Percentiles rank a stretch among this genome's conserved stretches.
phyloP scores from a whole-genome alignment of 441 rosid genomes.

The Mallotus repandus region DNA sequence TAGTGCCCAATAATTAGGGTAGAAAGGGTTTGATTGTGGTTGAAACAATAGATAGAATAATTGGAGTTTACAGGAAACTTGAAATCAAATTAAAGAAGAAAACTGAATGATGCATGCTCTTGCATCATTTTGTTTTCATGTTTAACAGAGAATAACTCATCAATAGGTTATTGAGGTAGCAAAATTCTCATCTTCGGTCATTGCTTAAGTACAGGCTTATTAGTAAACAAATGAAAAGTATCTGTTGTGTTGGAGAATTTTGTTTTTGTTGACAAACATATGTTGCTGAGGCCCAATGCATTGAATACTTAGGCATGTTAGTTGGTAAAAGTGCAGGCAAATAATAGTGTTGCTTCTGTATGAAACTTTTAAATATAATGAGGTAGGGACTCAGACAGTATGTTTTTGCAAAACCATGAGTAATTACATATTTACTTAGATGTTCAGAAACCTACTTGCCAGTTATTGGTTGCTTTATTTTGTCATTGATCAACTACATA shows the following conservation, averaged over 20 bases:
- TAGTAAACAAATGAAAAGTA: background rate
- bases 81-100: no score
- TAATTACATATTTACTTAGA: background rate
- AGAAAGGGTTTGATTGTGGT: no score
- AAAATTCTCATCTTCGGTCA: background rate
- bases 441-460: constrained; percentile 3
- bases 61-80: no score
- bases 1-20: no score
- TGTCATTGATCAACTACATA: no score
- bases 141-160: background rate
- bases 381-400: background rate
- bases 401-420: background rate
- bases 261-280: background rate
- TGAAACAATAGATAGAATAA: no score
- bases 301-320: background rate
- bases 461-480: background rate
- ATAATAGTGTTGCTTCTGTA: background rate
- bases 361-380: background rate
- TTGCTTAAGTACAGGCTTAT: background rate
- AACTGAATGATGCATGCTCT: constrained; percentile 1
- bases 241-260: no score
- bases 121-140: constrained; percentile 17
- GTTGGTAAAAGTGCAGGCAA: background rate
- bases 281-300: background rate
- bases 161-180: no score